Evolutionary conservation across 495 filamentous ascomycete species (phyloP), one percentile per base, ranked within the genome.

Genomic region (Aspergillus campestris): DNA sequence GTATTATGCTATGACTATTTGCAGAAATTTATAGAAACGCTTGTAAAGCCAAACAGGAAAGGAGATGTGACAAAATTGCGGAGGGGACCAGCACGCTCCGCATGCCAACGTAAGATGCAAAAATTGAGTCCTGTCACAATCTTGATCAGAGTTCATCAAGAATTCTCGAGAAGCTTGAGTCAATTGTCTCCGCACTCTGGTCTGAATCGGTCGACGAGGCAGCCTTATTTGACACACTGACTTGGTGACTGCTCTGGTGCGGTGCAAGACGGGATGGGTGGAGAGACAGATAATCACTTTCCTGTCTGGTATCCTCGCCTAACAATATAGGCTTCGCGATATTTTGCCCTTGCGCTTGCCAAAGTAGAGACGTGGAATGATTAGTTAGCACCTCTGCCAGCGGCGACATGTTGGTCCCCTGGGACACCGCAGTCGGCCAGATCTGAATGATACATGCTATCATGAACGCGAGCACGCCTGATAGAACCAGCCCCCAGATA

Each of bases 401-500:
- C 27, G 27, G 42, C 30, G 13, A 32, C 4, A 34, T 14, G 10
- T 34, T 39, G 33, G 13, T 28, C 9, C 12, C 31, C 9, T 32
- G 28, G 27, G 53, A 42, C 18, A 12, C 37, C 29, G 54, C 14
- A 10, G 34, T 34, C 8, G 53, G 49, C 62, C 57, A 62, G 37
- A 55, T 59, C 32, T 57, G 63, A 31, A 71, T 45, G 7, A 77
- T 50, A 12, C 81, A 31, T 5, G 71, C 65, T 31, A 78, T 58
- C 11, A 71, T 44, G 34, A 75, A 40, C 18, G 68, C 61, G 12
- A 69, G 56, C 55, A 63, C 37, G 15, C 53, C 50, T 13, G 60
- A 47, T 14, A 40, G 47, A 8, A 77, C 72, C 33, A 78, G 55
- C 7, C 72, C 66, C 82, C 81, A 86, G 51, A 83, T 62, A 24